These are phyloP conservation scores for Termitomyces sp. DNA, from an alignment of 768 basidiomycete species.

Conservation along the genomic window DNA sequence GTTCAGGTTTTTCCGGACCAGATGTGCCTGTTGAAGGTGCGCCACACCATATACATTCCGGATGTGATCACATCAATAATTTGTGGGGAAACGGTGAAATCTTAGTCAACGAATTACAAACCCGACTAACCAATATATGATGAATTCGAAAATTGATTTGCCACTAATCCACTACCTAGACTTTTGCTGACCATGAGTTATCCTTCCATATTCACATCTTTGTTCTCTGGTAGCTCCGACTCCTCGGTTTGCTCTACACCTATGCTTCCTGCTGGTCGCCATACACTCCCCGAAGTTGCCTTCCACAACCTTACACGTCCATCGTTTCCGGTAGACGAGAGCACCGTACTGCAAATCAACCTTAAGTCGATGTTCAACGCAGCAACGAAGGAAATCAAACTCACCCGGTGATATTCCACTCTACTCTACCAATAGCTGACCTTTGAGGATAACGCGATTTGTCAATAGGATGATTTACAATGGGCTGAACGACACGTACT, in stretches of 20 bases:
- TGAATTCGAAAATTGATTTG: too few species aligned
- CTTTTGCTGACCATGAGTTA: conserved; percentile 9
- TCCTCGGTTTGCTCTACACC: conserved; percentile 71
- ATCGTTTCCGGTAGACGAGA: conserved; percentile 83
- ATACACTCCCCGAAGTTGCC: conserved; percentile 77
- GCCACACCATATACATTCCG: not conserved
- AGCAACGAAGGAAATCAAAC: conserved; percentile 12
- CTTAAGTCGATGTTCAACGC: not conserved
- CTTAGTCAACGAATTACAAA: not conserved
- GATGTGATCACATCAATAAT: not conserved
- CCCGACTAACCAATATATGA: not conserved
- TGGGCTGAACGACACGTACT: conserved; percentile 36
- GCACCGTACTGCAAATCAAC: conserved; percentile 55
- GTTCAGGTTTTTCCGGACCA: too few species aligned
- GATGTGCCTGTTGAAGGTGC: too few species aligned
- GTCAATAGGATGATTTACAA: not conserved
- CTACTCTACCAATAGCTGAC: conserved; percentile 78
- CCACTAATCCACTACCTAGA: not conserved
- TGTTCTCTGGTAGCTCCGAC: conserved; percentile 25
- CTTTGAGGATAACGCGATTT: conserved; percentile 28
- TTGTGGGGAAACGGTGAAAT: not conserved
- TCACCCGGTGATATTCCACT: conserved; percentile 92
- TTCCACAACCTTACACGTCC: conserved; percentile 85
- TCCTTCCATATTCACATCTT: conserved; percentile 41
- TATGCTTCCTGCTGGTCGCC: conserved; percentile 80